Conservation (phyloP, 139 green algal genomes). For the Volvox reticuliferus region DNA sequence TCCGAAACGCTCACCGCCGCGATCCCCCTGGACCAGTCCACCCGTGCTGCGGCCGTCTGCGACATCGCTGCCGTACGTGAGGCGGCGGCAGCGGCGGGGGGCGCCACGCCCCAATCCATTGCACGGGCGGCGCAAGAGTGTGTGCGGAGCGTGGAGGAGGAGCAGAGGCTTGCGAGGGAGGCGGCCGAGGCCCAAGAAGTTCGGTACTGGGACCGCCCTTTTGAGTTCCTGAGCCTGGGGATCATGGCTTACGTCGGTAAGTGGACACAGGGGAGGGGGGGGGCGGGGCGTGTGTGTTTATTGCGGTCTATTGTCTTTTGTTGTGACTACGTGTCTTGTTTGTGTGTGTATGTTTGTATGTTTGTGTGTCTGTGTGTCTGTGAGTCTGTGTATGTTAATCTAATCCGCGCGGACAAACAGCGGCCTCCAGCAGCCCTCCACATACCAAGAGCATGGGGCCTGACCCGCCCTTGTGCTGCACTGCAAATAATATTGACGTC, state of each 20-base stretch:
- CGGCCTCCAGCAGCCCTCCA: not conserved
- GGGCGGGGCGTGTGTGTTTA: too few relatives aligned
- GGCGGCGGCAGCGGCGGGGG: not conserved
- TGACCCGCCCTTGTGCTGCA: not conserved
- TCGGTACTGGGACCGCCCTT: constrained; percentile 55
- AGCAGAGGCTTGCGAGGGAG: not conserved
- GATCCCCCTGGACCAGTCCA: not conserved
- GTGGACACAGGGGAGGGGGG: not conserved
- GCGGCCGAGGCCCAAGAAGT: constrained; percentile 4
- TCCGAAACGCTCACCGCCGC: not conserved
- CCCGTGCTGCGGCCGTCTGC: not conserved
- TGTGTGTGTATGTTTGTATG: too few relatives aligned
- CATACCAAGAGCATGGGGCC: not conserved
- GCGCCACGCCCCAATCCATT: not conserved
- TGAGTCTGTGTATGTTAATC: too few relatives aligned
- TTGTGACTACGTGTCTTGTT: too few relatives aligned
- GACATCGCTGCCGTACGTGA: not conserved
- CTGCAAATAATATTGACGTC: too few relatives aligned
- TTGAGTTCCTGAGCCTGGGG: constrained; percentile 74
- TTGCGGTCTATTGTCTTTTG: too few relatives aligned
- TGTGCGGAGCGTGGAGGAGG: not conserved
- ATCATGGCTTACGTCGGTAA: constrained; percentile 78
- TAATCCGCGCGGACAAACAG: too few relatives aligned
- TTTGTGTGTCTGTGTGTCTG: too few relatives aligned
- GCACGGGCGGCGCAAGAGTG: not conserved